These are phyloP conservation scores for Rhizopus stolonifer DNA, from an alignment of 371 early-diverging fungal genomes.

Conservation along the genomic window DNA sequence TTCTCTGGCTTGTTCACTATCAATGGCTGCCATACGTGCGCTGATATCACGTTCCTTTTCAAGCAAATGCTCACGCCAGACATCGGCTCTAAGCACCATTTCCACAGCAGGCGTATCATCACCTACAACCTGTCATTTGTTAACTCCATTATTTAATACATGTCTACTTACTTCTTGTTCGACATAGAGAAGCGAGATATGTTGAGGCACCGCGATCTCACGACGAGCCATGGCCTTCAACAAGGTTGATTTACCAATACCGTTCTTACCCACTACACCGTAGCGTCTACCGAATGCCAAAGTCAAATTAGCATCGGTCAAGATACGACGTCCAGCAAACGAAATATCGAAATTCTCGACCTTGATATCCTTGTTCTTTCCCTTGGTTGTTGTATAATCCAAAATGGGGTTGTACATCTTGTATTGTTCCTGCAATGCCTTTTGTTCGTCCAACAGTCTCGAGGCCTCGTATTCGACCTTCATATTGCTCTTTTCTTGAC, in stretches of 20 bases:
- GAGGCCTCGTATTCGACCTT: slow-evolving; percentile 72
- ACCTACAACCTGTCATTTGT: slow-evolving; percentile 70
- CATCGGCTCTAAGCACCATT: slow-evolving; percentile 92
- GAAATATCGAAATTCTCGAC: slow-evolving; percentile 95
- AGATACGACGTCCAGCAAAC: slow-evolving; percentile 91
- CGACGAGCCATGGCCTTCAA: slow-evolving; percentile 89
- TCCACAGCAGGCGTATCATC: slow-evolving; percentile 86
- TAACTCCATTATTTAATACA: not conserved
- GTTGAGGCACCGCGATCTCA: slow-evolving; percentile 86
- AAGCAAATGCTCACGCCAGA: slow-evolving; percentile 90
- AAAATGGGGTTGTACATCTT: slow-evolving; percentile 79
- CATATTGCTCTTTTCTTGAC: slow-evolving; percentile 65
- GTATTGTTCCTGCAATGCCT: slow-evolving; percentile 67
- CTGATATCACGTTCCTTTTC: slow-evolving; percentile 77
- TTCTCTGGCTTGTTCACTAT: slow-evolving; percentile 24
- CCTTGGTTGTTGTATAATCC: slow-evolving; percentile 81
- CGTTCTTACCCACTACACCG: slow-evolving; percentile 98
- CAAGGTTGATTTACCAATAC: slow-evolving; percentile 97
- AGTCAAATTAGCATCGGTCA: slow-evolving; percentile 82
- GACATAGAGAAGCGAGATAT: slow-evolving; percentile 92
- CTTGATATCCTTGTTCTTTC: slow-evolving; percentile 92
- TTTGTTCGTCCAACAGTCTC: slow-evolving; percentile 73
- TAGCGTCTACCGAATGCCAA: slow-evolving; percentile 89
- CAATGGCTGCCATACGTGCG: slow-evolving; percentile 38
- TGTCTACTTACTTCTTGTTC: slow-evolving; percentile 89